A percentile compares a stretch with the other conserved stretches of the same genome.
These are phyloP conservation scores for Cladosporium sp. DNA, from an alignment of 2,329 filamentous ascomycete species.

Conservation along the genomic window DNA sequence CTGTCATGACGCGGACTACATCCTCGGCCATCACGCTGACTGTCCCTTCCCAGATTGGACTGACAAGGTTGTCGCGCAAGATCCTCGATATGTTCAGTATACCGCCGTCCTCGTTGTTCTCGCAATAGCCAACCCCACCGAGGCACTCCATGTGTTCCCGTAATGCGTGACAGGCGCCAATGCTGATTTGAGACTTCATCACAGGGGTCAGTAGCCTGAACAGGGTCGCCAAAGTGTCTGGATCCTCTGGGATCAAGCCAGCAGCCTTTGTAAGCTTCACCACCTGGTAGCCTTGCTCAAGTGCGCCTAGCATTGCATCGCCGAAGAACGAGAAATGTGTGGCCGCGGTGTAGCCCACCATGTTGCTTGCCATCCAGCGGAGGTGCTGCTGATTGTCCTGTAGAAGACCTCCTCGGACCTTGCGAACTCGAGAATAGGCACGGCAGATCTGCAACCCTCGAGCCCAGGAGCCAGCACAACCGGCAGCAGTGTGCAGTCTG, in stretches of 20 bases:
- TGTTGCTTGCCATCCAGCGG: constrained; percentile 53
- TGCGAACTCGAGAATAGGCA: constrained; percentile 55
- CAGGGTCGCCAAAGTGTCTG: constrained; percentile 34
- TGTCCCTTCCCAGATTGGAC: constrained; percentile 68
- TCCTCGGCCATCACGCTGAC: constrained; percentile 63
- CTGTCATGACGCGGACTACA: constrained; percentile 36
- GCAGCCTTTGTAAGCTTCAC: neutral
- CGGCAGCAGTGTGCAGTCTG: constrained; percentile 53
- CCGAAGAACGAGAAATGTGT: constrained; percentile 54
- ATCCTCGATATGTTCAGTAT: constrained; percentile 63
- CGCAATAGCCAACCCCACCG: constrained; percentile 62
- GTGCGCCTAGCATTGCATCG: constrained; percentile 50
- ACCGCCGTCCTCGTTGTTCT: constrained; percentile 51
- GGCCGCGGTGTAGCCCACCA: constrained; percentile 51
- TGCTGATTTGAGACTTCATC: constrained; percentile 56
- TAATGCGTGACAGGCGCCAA: constrained; percentile 46
- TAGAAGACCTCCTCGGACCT: constrained; percentile 47
- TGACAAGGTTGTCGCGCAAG: constrained; percentile 59
- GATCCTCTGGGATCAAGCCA: neutral
- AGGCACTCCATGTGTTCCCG: constrained; percentile 59
- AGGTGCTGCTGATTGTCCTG: constrained; percentile 54
- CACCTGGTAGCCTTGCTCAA: constrained; percentile 41
- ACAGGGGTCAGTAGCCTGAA: constrained; percentile 57
- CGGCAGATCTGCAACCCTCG: constrained; percentile 55
- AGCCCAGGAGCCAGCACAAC: constrained; percentile 49